These are phyloP conservation scores for Picea mariana DNA, from an alignment of 83 land plant species.

Conservation along the genomic window DNA sequence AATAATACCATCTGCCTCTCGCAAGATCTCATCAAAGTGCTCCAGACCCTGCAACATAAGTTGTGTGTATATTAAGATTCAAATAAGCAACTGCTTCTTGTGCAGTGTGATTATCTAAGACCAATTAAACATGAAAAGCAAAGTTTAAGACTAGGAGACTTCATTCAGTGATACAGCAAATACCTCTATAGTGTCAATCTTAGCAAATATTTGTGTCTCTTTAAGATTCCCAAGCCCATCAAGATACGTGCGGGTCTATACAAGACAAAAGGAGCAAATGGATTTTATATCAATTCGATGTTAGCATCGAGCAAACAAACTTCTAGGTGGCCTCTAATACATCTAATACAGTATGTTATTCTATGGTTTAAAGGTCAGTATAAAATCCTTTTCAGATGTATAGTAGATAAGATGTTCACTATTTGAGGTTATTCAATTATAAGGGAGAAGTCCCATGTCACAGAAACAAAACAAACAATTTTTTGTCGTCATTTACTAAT, in stretches of 20 bases:
- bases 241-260: conserved; percentile 11
- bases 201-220: conserved; percentile 90
- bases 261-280: not conserved
- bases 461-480: too few species aligned
- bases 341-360: too few species aligned
- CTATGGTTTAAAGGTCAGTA: too few species aligned
- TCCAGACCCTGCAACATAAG: conserved; percentile 58
- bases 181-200: conserved; percentile 87
- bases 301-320: too few species aligned
- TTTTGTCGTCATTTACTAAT: too few species aligned
- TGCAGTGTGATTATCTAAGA: too few species aligned
- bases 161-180: not conserved
- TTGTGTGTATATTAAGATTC: not conserved
- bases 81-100: not conserved
- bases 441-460: too few species aligned
- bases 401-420: too few species aligned
- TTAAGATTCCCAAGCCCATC: conserved; percentile 53
- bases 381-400: too few species aligned
- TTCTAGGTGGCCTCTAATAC: too few species aligned
- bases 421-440: too few species aligned
- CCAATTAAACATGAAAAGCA: not conserved
- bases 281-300: not conserved
- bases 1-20: conserved; percentile 95
- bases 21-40: conserved; percentile 89
- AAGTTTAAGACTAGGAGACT: not conserved